Conservation (phyloP, 1,284 basidiomycete species). For the Inonotus obliquus region DNA sequence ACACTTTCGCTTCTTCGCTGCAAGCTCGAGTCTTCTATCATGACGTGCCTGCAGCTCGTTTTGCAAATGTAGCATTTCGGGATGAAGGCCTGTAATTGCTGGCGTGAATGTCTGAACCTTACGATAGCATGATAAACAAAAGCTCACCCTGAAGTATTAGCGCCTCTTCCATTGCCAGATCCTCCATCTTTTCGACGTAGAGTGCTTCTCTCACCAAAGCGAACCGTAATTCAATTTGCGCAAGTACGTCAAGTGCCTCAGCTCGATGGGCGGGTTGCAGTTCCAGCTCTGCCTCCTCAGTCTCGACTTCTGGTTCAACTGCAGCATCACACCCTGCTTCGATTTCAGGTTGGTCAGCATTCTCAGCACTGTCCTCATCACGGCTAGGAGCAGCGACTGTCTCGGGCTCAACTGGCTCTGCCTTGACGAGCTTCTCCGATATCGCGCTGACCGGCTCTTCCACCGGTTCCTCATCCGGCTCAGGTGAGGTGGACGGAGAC, state of each 20-base stretch:
- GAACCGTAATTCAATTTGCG: slow-evolving; percentile 75
- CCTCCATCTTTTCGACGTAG: slow-evolving; percentile 82
- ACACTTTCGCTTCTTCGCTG: slow-evolving; percentile 61
- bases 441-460: slow-evolving; percentile 6
- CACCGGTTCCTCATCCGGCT: slow-evolving; percentile 21
- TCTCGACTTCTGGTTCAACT: slow-evolving; percentile 34
- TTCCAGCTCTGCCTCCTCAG: slow-evolving; percentile 51
- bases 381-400: slow-evolving; percentile 24
- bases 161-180: slow-evolving; percentile 69
- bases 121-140: background rate
- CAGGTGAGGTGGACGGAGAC: slow-evolving; percentile 41
- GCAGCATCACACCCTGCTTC: slow-evolving; percentile 36
- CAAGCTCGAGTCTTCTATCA: slow-evolving; percentile 69
- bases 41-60: slow-evolving; percentile 67
- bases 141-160: slow-evolving; percentile 59
- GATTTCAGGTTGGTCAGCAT: slow-evolving; percentile 25
- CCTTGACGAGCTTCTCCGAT: slow-evolving; percentile 26
- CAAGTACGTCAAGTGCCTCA: slow-evolving; percentile 73
- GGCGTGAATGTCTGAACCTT: background rate
- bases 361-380: slow-evolving; percentile 28
- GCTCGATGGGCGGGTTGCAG: slow-evolving; percentile 71
- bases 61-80: slow-evolving; percentile 77
- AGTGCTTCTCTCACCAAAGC: slow-evolving; percentile 66
- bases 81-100: slow-evolving; percentile 62
- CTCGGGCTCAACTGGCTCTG: slow-evolving; percentile 26